These are phyloP conservation scores for Teunomyces barrocoloradensis DNA, from an alignment of 805 yeast species.

Conservation along the genomic window DNA sequence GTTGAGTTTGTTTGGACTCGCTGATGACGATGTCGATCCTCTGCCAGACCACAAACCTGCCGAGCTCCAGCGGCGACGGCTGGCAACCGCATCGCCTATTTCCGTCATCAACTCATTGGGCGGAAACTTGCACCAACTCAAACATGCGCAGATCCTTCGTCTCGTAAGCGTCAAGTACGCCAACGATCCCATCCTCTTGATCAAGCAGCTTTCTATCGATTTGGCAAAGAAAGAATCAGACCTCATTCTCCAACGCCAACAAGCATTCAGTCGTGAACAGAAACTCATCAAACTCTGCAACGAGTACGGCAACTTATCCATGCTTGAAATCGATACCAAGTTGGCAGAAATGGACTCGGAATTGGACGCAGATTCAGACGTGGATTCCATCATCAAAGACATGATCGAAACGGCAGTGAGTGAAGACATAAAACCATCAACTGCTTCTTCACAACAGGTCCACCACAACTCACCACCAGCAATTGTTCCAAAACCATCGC, in stretches of 20 bases:
- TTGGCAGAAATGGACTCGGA: slow-evolving; percentile 16
- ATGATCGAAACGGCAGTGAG: slow-evolving; percentile 31
- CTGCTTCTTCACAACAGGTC: no score
- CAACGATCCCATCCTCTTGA: slow-evolving; percentile 27
- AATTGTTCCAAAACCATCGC: neutral
- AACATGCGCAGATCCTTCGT: slow-evolving; percentile 13
- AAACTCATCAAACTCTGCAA: slow-evolving; percentile 28
- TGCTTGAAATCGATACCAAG: slow-evolving; percentile 32
- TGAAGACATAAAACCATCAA: slow-evolving; percentile 13
- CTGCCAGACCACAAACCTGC: neutral
- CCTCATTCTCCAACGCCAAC: slow-evolving; percentile 34
- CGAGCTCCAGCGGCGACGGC: neutral
- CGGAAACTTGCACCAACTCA: slow-evolving; percentile 12
- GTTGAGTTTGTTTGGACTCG: slow-evolving; percentile 9
- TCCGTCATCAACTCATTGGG: slow-evolving; percentile 11
- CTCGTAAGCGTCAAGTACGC: slow-evolving; percentile 23
- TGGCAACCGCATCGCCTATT: neutral
- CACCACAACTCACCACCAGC: neutral
- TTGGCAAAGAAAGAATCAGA: slow-evolving; percentile 48
- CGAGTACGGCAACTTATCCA: slow-evolving; percentile 35
- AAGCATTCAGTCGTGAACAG: slow-evolving; percentile 33
- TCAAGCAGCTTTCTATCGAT: slow-evolving; percentile 48
- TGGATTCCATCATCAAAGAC: slow-evolving; percentile 20
- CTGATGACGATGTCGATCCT: slow-evolving; percentile 1
- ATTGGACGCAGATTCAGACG: slow-evolving; percentile 2